Evolutionary conservation across 306 rosid species (phyloP).

Genomic region (Cyclanthera cordifolia): DNA sequence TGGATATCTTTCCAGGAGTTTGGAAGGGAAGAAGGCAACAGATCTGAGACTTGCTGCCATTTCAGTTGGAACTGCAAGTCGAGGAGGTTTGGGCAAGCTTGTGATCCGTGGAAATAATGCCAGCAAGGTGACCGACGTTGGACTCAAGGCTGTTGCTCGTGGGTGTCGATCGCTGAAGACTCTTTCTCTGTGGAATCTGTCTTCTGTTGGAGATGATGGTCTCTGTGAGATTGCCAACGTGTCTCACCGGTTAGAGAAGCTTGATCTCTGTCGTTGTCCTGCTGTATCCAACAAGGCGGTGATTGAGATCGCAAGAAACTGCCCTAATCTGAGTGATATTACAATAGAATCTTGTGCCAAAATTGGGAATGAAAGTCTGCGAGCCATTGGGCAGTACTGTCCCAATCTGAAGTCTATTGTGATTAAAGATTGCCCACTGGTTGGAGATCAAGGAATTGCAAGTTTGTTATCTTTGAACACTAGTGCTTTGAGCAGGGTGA

Average conservation of each 20-base stretch:
- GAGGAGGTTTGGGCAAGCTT: conserved; percentile 91
- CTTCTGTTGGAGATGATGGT: conserved; percentile 62
- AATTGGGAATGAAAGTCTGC: conserved; percentile 66
- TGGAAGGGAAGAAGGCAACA: conserved; percentile 80
- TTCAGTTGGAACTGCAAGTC: conserved; percentile 69
- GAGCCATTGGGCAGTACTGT: conserved; percentile 63
- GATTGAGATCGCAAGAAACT: conserved; percentile 51
- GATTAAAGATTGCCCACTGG: conserved; percentile 43
- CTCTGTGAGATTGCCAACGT: conserved; percentile 60
- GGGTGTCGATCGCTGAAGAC: conserved; percentile 77
- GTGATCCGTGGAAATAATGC: conserved; percentile 44
- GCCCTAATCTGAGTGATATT: conserved; percentile 53
- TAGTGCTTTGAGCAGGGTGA: conserved; percentile 44
- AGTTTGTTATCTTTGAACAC: conserved; percentile 48
- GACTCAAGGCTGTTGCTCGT: conserved; percentile 61
- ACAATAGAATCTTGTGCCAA: conserved; percentile 65
- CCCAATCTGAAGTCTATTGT: conserved; percentile 50
- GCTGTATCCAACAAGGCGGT: conserved; percentile 59
- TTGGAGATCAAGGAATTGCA: conserved; percentile 73
- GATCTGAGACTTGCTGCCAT: conserved; percentile 92
- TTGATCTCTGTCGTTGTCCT: conserved; percentile 60
- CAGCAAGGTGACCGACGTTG: conserved; percentile 42
- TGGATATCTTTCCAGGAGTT: conserved; percentile 71
- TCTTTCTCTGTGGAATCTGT: conserved; percentile 51
- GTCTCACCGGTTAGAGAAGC: conserved; percentile 60